phyloP scores from a whole-genome alignment of 2,329 filamentous ascomycete species.

The Neofusicoccum sp. region DNA sequence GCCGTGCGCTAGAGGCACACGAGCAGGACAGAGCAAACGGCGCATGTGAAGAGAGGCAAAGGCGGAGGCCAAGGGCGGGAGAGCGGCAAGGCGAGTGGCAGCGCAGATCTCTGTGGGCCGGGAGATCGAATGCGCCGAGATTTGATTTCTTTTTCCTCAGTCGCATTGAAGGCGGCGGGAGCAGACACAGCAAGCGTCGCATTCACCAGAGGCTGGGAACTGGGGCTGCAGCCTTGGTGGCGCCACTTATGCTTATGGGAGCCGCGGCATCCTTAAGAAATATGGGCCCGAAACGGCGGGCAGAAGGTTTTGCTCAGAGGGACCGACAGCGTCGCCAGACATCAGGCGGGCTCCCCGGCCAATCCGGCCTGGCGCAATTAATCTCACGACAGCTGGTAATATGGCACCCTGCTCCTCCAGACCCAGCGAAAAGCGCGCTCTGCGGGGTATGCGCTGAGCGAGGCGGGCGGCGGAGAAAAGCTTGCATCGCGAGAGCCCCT shows the following conservation, averaged over 20 bases:
- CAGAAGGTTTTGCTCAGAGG: not conserved
- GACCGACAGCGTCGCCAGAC: not conserved
- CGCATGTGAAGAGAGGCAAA: not conserved
- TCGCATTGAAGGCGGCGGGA: not conserved
- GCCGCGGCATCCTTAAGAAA: slow-evolving; percentile 2
- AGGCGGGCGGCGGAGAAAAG: slow-evolving; percentile 2
- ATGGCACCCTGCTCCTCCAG: slow-evolving; percentile 5
- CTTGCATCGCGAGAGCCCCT: slow-evolving; percentile 8
- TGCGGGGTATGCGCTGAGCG: not conserved
- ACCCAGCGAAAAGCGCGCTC: not conserved
- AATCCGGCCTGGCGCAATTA: slow-evolving; percentile 9
- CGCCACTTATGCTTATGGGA: slow-evolving; percentile 13
- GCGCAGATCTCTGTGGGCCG: not conserved
- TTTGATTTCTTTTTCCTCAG: not conserved
- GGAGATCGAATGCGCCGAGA: slow-evolving; percentile 1
- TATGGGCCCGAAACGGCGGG: not conserved
- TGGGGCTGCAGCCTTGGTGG: slow-evolving; percentile 1
- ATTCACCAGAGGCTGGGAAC: slow-evolving; percentile 3
- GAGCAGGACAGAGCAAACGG: not conserved
- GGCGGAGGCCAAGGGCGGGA: not conserved
- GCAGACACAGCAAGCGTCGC: slow-evolving; percentile 8
- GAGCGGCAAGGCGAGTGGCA: not conserved
- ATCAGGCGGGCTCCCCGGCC: not conserved
- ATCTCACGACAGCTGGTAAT: slow-evolving; percentile 14
- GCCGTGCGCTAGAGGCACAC: not conserved